Conservation (phyloP, 2,329 filamentous ascomycete species). For the Tolypocladium nubicola region DNA sequence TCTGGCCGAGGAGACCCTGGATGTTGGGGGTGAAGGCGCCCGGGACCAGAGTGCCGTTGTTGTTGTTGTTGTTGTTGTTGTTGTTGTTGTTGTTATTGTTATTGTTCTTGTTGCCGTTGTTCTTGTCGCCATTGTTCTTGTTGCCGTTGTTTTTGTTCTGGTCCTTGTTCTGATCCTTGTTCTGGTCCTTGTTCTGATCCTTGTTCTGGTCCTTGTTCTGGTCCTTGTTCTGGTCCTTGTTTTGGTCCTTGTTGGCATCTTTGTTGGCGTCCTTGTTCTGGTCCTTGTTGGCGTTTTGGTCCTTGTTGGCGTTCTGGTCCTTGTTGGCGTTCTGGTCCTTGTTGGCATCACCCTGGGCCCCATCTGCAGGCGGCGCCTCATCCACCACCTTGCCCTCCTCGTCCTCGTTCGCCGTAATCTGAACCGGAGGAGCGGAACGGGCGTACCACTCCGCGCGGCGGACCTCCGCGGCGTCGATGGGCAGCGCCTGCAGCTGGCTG, state of each 20-base stretch:
- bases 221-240: background rate
- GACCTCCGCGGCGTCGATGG: slow-evolving; percentile 1
- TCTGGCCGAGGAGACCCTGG: slow-evolving; percentile 13
- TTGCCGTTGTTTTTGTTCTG: background rate
- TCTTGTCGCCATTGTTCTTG: background rate
- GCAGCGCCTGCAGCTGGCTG: slow-evolving; percentile 1
- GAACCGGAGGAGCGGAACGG: background rate
- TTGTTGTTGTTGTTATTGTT: slow-evolving; percentile 6
- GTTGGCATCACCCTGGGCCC: background rate
- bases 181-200: background rate
- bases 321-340: slow-evolving; percentile 6
- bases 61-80: slow-evolving; percentile 1
- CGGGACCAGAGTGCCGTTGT: slow-evolving; percentile 5
- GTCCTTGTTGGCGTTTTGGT: slow-evolving; percentile 7
- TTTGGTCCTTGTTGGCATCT: slow-evolving; percentile 4
- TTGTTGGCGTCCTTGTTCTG: slow-evolving; percentile 9
- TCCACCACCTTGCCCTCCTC: background rate
- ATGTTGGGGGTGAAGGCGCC: slow-evolving; percentile 9
- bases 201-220: too few species aligned
- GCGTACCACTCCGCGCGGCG: background rate
- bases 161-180: background rate
- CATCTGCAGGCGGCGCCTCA: background rate
- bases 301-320: slow-evolving; percentile 4
- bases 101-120: background rate
- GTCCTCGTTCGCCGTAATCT: background rate